Conservation (phyloP, 2,329 filamentous ascomycete species). For the Lasiodiplodia sp. region DNA sequence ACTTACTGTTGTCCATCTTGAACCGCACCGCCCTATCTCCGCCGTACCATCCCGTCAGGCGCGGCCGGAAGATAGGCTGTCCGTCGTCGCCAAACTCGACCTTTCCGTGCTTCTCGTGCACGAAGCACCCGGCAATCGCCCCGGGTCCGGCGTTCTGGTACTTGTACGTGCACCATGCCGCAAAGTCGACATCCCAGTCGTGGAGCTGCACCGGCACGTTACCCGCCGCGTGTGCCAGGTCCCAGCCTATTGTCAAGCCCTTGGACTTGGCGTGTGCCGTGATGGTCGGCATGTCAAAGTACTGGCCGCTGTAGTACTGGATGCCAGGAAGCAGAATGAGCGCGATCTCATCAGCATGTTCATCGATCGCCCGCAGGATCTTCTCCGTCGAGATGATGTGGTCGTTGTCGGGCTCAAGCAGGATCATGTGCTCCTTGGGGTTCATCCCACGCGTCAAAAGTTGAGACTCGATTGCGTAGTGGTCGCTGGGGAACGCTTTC, state of each 20-base stretch:
- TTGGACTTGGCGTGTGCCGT: conserved; percentile 30
- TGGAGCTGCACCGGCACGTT: conserved; percentile 32
- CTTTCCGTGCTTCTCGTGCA: conserved; percentile 31
- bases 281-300: conserved; percentile 31
- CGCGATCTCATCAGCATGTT: conserved; percentile 30
- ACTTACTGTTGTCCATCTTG: conserved; percentile 69
- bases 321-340: conserved; percentile 31
- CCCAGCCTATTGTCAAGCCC: conserved; percentile 31
- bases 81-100: conserved; percentile 46
- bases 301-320: conserved; percentile 32
- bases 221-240: conserved; percentile 32
- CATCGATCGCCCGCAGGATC: conserved; percentile 29
- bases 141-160: conserved; percentile 32
- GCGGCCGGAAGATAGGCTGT: conserved; percentile 58
- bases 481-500: conserved; percentile 32
- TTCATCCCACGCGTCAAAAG: conserved; percentile 30
- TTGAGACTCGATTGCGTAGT: conserved; percentile 32
- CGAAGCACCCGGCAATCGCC: conserved; percentile 29
- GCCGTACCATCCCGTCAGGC: conserved; percentile 78
- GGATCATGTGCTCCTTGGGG: conserved; percentile 29
- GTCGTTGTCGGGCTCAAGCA: conserved; percentile 29
- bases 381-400: conserved; percentile 31
- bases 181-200: conserved; percentile 33
- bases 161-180: conserved; percentile 34
- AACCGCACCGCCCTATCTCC: conserved; percentile 74